Evolutionary conservation across 2,329 filamentous ascomycete genomes (phyloP).

Genomic region (Bipolaris oryzae): DNA sequence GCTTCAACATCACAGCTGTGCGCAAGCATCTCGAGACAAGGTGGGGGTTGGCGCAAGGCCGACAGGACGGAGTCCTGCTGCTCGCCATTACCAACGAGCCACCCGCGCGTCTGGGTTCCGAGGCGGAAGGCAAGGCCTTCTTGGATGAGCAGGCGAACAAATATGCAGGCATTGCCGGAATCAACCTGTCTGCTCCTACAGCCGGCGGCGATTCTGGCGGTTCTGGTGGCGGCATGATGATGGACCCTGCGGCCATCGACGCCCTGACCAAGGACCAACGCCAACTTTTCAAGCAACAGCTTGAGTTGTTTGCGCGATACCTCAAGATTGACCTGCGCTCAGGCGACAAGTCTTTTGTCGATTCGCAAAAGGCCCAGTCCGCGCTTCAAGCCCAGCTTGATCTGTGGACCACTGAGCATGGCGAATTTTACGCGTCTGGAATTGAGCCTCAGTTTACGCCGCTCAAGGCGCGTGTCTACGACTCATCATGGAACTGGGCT

Average conservation of each 20-base stretch:
- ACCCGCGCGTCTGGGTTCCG: conserved; percentile 81
- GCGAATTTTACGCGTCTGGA: conserved; percentile 92
- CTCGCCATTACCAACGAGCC: conserved; percentile 94
- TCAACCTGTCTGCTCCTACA: conserved; percentile 76
- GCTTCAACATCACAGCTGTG: conserved; percentile 96
- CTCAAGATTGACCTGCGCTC: conserved; percentile 95
- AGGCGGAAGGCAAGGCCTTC: conserved; percentile 89
- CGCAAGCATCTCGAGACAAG: conserved; percentile 93
- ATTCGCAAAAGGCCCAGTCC: conserved; percentile 82
- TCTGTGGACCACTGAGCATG: conserved; percentile 93
- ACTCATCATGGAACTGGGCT: conserved; percentile 99
- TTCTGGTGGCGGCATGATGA: conserved; percentile 91
- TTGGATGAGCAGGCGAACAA: conserved; percentile 88
- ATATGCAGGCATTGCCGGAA: conserved; percentile 81
- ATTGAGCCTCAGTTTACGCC: conserved; percentile 94
- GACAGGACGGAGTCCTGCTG: conserved; percentile 89
- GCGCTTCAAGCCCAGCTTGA: conserved; percentile 92
- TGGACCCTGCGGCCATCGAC: conserved; percentile 97
- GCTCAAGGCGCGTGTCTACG: conserved; percentile 93
- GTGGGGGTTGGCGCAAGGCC: conserved; percentile 85
- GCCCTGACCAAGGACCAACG: conserved; percentile 96
- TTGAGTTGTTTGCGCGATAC: conserved; percentile 93
- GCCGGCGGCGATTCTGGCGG: conserved; percentile 74
- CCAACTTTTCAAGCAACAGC: conserved; percentile 95
- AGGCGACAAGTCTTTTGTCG: conserved; percentile 92